Evolutionary conservation across 2,329 filamentous ascomycete genomes (phyloP).

Genomic region (Raffaelea deltoideospora): DNA sequence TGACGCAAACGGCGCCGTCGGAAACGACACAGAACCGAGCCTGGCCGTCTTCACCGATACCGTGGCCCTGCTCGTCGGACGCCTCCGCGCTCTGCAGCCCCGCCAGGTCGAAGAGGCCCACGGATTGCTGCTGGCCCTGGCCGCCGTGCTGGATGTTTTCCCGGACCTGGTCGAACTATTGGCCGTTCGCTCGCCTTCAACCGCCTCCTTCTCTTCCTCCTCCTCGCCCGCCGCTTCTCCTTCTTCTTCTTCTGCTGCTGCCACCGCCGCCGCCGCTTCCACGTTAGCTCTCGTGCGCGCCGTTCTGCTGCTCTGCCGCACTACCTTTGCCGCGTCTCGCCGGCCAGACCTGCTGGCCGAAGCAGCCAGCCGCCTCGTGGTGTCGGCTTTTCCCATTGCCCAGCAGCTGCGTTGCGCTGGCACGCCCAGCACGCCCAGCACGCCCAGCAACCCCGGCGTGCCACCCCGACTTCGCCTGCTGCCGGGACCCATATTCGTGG

Average conservation of each 20-base stretch:
- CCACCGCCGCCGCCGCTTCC: background rate
- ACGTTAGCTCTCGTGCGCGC: conserved; percentile 9
- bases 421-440: conserved; percentile 7
- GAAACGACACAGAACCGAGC: no score
- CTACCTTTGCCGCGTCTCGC: conserved; percentile 28
- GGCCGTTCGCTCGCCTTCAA: background rate
- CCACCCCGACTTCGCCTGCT: no score
- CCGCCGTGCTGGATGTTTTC: conserved; percentile 37
- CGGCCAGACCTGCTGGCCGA: conserved; percentile 52
- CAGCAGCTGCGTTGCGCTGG: conserved; percentile 15
- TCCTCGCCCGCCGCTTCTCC: no score
- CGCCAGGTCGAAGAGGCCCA: conserved; percentile 57
- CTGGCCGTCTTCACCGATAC: conserved; percentile 14
- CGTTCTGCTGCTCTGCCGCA: conserved; percentile 26
- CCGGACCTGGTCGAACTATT: conserved; percentile 18
- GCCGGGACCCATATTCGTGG: background rate
- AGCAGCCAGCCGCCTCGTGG: conserved; percentile 41
- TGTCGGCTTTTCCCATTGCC: conserved; percentile 33
- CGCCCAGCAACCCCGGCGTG: conserved; percentile 15
- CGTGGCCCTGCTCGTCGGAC: background rate
- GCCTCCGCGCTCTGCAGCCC: conserved; percentile 22
- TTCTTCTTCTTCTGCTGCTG: background rate
- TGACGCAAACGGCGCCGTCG: no score
- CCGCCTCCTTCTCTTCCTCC: no score
- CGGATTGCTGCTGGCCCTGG: conserved; percentile 47